Evolutionary conservation across 164 flowering plant species (phyloP).

Genomic region (Kingdonia uniflora): DNA sequence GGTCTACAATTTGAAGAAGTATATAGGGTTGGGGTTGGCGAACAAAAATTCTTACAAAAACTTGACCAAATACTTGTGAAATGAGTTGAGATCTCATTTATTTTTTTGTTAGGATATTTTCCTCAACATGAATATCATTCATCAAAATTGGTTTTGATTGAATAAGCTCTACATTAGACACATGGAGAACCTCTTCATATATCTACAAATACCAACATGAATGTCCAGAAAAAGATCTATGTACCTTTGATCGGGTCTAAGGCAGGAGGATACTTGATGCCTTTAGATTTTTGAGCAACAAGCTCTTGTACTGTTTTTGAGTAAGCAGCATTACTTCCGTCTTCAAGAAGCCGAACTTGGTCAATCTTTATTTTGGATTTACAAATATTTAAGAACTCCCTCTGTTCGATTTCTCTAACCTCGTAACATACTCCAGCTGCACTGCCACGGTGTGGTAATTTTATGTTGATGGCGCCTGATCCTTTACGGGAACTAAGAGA

Average conservation of each 20-base stretch:
- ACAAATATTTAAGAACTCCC: constrained; percentile 66
- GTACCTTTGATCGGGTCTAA: constrained; percentile 79
- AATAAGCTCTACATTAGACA: no score
- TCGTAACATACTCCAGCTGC: constrained; percentile 80
- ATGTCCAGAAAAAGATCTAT: constrained; percentile 10
- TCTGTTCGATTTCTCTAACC: constrained; percentile 56
- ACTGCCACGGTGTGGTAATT: constrained; percentile 55
- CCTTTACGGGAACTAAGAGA: constrained; percentile 51
- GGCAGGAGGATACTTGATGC: constrained; percentile 75
- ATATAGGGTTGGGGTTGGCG: no score
- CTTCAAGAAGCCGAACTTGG: constrained; percentile 77
- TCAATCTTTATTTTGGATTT: constrained; percentile 61
- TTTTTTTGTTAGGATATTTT: no score
- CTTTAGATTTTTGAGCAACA: constrained; percentile 40
- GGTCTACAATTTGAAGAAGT: no score
- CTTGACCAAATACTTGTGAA: no score
- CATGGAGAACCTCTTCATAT: no score
- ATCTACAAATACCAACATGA: constrained; percentile 7
- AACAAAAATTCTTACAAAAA: no score
- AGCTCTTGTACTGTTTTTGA: constrained; percentile 77
- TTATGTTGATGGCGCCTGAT: constrained; percentile 54
- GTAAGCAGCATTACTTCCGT: constrained; percentile 50
- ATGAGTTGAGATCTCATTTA: no score
- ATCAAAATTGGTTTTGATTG: no score
- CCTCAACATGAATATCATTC: no score